These are phyloP conservation scores for Eleusine coracana DNA, from an alignment of 176 grass and related monocot species.

Conservation along the genomic window DNA sequence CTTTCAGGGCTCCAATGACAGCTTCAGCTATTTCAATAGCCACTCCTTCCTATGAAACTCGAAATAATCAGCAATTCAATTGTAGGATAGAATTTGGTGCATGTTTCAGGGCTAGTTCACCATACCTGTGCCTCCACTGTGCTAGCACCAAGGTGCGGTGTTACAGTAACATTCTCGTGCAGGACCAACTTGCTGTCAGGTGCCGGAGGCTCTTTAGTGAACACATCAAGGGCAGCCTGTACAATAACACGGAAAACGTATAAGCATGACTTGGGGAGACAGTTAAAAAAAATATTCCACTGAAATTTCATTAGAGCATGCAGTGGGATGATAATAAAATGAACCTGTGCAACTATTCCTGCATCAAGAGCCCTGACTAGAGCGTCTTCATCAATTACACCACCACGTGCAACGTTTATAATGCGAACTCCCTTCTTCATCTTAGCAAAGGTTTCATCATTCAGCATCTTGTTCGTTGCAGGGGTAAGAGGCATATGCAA, in stretches of 20 bases:
- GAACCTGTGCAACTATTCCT: conserved; percentile 84
- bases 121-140: conserved; percentile 90
- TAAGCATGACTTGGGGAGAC: not conserved
- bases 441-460: conserved; percentile 75
- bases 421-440: conserved; percentile 92
- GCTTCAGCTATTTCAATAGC: conserved; percentile 97
- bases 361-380: conserved; percentile 83
- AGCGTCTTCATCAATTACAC: conserved; percentile 90
- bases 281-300: not conserved
- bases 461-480: conserved; percentile 84
- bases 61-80: conserved; percentile 22
- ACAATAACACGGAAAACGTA: not conserved
- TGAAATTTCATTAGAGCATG: not conserved
- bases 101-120: conserved; percentile 5
- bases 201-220: conserved; percentile 77
- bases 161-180: conserved; percentile 86
- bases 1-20: conserved; percentile 90
- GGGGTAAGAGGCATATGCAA: conserved; percentile 87
- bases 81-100: not conserved
- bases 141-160: conserved; percentile 93
- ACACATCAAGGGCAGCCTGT: conserved; percentile 92
- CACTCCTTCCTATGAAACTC: conserved; percentile 73
- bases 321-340: not conserved
- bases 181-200: conserved; percentile 77
- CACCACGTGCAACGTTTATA: conserved; percentile 88